Evolutionary conservation across 352 stramenopile genomes (phyloP), one percentile per base, ranked within the genome.

Genomic region (Pythium utonaiense): DNA sequence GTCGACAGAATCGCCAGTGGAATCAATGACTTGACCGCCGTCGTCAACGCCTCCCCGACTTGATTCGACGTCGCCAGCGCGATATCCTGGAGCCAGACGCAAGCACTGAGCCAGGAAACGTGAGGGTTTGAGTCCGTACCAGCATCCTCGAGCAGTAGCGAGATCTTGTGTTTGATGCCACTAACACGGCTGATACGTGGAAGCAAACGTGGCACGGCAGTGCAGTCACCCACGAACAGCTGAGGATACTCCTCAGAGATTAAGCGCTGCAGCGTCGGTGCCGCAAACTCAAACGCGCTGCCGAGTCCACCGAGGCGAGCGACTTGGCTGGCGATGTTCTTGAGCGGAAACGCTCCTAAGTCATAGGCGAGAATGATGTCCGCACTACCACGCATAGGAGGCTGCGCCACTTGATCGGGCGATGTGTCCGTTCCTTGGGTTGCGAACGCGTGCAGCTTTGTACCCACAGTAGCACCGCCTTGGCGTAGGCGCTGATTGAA

Each of bases 401-500:
- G 33, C 34, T 52, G 47, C 5, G 33, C 21, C 2, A 27, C n/a
- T 16, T 45, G 28, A 8, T 53, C 49, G 22, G 27, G 33, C 14
- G 28, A 28, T 14, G 22, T 33, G 40, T 74, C 68, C 36, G 50
- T 55, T 3, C 42, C 52, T 38, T 52, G 60, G 31, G 58, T 62
- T 7, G 67, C 71, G 30, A 86, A 61, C 47, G 65, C 69, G 21
- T 76, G 78, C 1, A 89, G 56, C 36, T 89, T 89, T 34, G 71
- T 84, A 4, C 79, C 79, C 12, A 70, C 54, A 0, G 84, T 73
- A 36, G 76, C 77, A 16, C 73, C 84, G 1, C 72, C 73, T 21
- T 84, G 71, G 16, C 78, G 78, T 41, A 88, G 40, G 13, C 78
- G 74, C 60, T 90, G 78, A 41, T 90, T 90, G 31, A 90, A 87